Percentiles rank a stretch among this genome's conserved stretches.
Evolutionary conservation across 1,284 basidiomycete species (phyloP).

Genomic region (Ustilago loliicola): DNA sequence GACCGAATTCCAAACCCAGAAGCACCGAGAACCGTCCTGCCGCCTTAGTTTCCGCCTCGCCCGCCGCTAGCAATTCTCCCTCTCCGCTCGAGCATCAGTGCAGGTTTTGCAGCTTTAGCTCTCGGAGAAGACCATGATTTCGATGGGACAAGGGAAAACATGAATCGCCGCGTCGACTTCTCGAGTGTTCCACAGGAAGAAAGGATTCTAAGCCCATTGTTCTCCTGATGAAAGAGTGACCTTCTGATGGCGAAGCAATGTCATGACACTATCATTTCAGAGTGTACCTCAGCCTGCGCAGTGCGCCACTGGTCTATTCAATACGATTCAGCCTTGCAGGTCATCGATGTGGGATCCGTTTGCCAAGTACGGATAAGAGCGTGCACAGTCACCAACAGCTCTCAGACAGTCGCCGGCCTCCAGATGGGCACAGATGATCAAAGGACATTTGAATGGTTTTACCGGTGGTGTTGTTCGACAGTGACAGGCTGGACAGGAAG

Average conservation of each 20-base stretch:
- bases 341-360: not conserved
- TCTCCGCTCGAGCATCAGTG: not conserved
- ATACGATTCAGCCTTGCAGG: not conserved
- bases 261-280: no score
- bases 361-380: not conserved
- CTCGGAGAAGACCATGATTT: not conserved
- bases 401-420: not conserved
- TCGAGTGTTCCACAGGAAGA: slow-evolving; percentile 6
- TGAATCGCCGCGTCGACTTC: slow-evolving; percentile 16
- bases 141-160: slow-evolving; percentile 2
- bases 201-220: slow-evolving; percentile 1
- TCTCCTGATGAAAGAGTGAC: not conserved
- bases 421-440: not conserved
- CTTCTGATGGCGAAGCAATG: not conserved
- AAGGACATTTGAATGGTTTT: not conserved
- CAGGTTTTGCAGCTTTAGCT: not conserved
- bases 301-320: no score
- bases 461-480: not conserved
- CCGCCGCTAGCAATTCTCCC: slow-evolving; percentile 13
- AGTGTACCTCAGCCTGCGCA: no score
- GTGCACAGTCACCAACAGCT: not conserved
- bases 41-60: slow-evolving; percentile 21
- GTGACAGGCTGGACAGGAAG: not conserved
- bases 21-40: slow-evolving; percentile 18
- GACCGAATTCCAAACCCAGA: slow-evolving; percentile 30